Percentiles rank a stretch among this genome's conserved stretches.
Evolutionary conservation across 2,329 filamentous ascomycete genomes (phyloP).

Genomic region (Myriosclerotinia curreyana): DNA sequence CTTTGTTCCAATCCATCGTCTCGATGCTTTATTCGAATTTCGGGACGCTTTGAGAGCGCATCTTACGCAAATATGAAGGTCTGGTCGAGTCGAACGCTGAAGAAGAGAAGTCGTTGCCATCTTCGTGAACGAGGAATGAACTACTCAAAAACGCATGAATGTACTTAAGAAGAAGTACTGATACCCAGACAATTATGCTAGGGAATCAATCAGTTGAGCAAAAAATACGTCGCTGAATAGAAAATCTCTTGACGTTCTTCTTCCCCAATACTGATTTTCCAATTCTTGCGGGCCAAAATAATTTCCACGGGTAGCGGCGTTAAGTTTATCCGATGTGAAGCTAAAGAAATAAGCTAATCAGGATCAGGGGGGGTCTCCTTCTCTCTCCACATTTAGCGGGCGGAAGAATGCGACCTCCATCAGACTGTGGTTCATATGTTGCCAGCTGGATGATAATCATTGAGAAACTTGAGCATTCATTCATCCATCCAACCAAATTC

Average conservation of each 20-base stretch:
- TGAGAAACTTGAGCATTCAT: background rate
- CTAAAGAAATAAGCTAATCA: background rate
- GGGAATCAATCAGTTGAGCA: background rate
- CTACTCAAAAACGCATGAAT: slow-evolving; percentile 1
- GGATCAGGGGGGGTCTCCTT: background rate
- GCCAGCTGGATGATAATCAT: background rate
- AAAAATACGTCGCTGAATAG: background rate
- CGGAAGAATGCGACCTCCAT: slow-evolving; percentile 15
- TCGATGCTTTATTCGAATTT: slow-evolving; percentile 22
- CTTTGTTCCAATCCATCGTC: slow-evolving; percentile 36
- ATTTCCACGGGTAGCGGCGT: slow-evolving; percentile 7
- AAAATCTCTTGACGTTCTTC: background rate
- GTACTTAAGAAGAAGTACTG: background rate
- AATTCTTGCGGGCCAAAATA: slow-evolving; percentile 11
- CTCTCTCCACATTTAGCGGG: slow-evolving; percentile 5
- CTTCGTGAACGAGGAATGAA: slow-evolving; percentile 15
- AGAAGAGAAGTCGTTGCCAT: slow-evolving; percentile 37
- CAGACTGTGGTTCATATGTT: background rate
- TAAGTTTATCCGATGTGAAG: background rate
- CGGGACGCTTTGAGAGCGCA: slow-evolving; percentile 32
- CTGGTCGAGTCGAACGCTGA: slow-evolving; percentile 29
- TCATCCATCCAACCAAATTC: slow-evolving; percentile 1
- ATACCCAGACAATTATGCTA: background rate
- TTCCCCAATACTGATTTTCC: background rate
- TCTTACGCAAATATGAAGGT: slow-evolving; percentile 36